Conservation (phyloP, 257 asterid species). For the Datura wrightii region DNA sequence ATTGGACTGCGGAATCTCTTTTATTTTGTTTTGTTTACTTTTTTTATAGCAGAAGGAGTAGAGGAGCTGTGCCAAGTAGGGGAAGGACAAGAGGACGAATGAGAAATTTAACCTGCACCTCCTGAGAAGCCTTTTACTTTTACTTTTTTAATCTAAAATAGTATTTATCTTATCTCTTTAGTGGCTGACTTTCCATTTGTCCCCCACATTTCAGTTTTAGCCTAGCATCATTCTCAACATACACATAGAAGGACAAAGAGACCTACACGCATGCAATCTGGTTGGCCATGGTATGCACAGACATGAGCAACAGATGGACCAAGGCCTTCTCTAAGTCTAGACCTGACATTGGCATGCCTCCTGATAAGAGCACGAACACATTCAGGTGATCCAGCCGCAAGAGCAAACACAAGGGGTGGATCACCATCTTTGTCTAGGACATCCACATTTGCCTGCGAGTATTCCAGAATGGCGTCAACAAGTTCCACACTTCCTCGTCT, state of each 20-base stretch:
- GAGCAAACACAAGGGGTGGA: conserved; percentile 98
- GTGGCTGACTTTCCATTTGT: conserved; percentile 7
- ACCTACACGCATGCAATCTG: conserved; percentile 98
- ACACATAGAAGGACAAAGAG: conserved; percentile 30
- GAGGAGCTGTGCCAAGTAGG: background rate
- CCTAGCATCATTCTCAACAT: background rate
- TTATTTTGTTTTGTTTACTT: background rate
- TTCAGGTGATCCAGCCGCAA: conserved; percentile 98
- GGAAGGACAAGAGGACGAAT: background rate
- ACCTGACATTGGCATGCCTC: conserved; percentile 82
- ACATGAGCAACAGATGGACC: conserved; percentile 99
- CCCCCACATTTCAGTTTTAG: conserved; percentile 20
- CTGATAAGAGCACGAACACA: conserved; percentile 89
- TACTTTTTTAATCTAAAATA: conserved; percentile 20
- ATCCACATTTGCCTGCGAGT: conserved; percentile 84
- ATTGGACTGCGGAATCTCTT: background rate
- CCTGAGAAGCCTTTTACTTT: background rate
- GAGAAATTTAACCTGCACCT: background rate
- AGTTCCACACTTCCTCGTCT: conserved; percentile 93
- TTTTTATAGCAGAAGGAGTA: background rate
- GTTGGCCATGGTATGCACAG: conserved; percentile 99
- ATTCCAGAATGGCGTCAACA: conserved; percentile 82
- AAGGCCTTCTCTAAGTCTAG: conserved; percentile 93
- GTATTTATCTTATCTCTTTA: background rate
- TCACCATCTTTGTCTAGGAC: conserved; percentile 96